phyloP scores from a whole-genome alignment of 805 yeast species.

The Pichia scutulata region DNA sequence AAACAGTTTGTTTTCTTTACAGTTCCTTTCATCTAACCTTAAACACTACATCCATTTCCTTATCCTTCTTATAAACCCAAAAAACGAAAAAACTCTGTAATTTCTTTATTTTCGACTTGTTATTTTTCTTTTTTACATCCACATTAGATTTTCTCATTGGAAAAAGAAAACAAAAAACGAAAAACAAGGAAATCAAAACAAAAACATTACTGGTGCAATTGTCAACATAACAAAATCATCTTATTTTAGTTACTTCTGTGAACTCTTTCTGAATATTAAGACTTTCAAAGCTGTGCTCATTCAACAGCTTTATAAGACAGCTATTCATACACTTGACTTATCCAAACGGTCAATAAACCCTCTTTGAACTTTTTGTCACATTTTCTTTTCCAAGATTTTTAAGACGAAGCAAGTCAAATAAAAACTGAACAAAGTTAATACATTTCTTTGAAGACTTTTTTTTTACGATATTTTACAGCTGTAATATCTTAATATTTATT shows the following conservation, averaged over 20 bases:
- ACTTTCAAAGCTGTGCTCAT: neutral
- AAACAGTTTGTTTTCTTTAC: neutral
- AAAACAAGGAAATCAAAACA: neutral
- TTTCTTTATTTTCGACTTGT: neutral
- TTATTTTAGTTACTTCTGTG: neutral
- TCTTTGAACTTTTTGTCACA: neutral
- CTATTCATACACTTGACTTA: neutral
- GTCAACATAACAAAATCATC: neutral
- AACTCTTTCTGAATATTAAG: neutral
- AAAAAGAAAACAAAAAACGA: neutral
- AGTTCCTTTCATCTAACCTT: too few relatives aligned
- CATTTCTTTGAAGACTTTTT: neutral
- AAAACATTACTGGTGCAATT: neutral
- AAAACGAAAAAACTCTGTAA: neutral
- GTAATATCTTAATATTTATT: neutral
- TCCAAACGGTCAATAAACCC: neutral
- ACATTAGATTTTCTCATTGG: neutral
- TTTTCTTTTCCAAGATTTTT: neutral
- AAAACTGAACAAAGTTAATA: neutral
- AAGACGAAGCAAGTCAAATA: neutral
- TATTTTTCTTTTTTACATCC: neutral
- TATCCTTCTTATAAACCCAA: too few relatives aligned
- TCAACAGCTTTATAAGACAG: neutral
- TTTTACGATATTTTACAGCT: neutral
- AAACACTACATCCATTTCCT: too few relatives aligned